Evolutionary conservation across 768 basidiomycete genomes (phyloP).

Genomic region (Pisolithus albus): DNA sequence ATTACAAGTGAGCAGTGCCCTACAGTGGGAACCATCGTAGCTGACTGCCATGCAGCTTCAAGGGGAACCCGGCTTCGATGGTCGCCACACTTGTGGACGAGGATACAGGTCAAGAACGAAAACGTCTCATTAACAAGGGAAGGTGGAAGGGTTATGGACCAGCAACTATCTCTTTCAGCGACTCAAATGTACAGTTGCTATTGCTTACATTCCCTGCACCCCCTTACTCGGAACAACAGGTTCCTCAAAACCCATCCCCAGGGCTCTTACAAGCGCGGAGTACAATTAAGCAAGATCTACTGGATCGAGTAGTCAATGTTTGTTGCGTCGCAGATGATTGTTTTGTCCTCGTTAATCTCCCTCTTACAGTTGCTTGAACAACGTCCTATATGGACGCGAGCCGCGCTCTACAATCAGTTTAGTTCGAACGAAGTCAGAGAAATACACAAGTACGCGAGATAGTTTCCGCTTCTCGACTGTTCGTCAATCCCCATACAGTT

Average conservation of each 20-base stretch:
- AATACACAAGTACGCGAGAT: constrained; percentile 59
- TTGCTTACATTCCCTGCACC: background rate
- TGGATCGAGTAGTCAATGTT: constrained; percentile 52
- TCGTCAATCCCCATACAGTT: constrained; percentile 38
- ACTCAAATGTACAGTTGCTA: constrained; percentile 34
- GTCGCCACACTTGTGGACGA: constrained; percentile 59
- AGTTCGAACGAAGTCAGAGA: constrained; percentile 57
- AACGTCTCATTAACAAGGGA: constrained; percentile 76
- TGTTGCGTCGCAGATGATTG: background rate
- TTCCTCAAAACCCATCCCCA: constrained; percentile 59
- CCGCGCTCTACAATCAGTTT: constrained; percentile 79
- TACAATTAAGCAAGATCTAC: constrained; percentile 47
- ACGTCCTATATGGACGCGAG: constrained; percentile 87
- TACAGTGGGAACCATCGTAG: background rate
- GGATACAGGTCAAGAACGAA: constrained; percentile 74
- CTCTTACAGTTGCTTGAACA: constrained; percentile 55
- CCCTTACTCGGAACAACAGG: constrained; percentile 28
- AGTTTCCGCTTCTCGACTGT: background rate
- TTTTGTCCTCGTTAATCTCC: constrained; percentile 6
- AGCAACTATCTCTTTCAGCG: constrained; percentile 60
- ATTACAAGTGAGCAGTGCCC: constrained; percentile 57
- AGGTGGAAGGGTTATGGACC: constrained; percentile 85
- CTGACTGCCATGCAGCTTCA: constrained; percentile 46
- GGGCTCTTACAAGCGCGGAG: constrained; percentile 54
- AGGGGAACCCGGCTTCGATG: constrained; percentile 69